A percentile compares a stretch with the other conserved stretches of the same genome.
These are phyloP conservation scores for Emergomyces orientalis DNA, from an alignment of 2,329 filamentous ascomycete species.

Conservation along the genomic window DNA sequence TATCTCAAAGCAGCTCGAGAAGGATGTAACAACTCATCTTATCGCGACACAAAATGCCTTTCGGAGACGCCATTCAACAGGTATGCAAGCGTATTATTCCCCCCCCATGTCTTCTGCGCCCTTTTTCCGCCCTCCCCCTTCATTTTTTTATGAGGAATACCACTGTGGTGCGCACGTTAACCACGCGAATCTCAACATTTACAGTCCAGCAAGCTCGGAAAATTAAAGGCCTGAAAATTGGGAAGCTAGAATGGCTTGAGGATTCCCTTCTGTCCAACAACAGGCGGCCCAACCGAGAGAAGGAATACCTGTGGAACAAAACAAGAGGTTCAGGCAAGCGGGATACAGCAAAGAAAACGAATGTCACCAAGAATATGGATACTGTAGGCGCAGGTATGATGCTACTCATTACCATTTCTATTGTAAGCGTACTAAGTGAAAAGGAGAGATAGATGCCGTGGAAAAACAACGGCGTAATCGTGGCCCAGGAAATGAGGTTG, in stretches of 20 bases:
- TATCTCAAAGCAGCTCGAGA: conserved; percentile 45
- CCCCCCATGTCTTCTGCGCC: neutral
- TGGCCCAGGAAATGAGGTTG: neutral
- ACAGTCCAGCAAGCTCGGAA: conserved; percentile 35
- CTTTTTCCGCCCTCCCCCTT: neutral
- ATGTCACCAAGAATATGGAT: neutral
- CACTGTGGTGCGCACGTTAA: neutral
- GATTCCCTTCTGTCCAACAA: conserved; percentile 33
- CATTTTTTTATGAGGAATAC: neutral
- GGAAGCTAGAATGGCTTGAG: conserved; percentile 41
- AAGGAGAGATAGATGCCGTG: neutral
- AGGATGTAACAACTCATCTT: conserved; percentile 56
- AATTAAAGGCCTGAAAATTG: conserved; percentile 34
- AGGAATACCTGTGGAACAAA: conserved; percentile 28
- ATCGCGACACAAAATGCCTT: conserved; percentile 57
- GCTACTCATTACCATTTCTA: neutral
- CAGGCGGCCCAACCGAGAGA: conserved; percentile 27
- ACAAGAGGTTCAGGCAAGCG: conserved; percentile 17
- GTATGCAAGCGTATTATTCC: conserved; percentile 21
- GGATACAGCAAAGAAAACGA: conserved; percentile 23
- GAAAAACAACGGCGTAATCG: neutral
- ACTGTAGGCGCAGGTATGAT: neutral
- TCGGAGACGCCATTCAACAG: conserved; percentile 37
- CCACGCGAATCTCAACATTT: neutral
- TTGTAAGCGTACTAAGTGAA: neutral